Conservation (phyloP, 805 yeast species). For the Candida morakotiae region DNA sequence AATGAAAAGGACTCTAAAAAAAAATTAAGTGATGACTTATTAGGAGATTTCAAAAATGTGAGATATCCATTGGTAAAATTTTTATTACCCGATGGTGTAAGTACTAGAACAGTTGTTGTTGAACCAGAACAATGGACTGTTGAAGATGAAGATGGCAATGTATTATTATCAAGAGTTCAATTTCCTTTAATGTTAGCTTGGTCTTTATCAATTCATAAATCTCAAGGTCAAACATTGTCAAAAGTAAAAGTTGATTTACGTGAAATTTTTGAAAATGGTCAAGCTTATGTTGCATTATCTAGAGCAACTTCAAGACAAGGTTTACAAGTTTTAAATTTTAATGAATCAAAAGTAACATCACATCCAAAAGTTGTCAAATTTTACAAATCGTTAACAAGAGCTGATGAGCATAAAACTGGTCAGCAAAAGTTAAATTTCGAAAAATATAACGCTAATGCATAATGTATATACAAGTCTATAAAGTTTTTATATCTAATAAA, state of each 20-base stretch:
- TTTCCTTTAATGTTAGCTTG: conserved; percentile 90
- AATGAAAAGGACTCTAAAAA: conserved; percentile 28
- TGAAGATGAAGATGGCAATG: conserved; percentile 67
- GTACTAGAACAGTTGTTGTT: conserved; percentile 67
- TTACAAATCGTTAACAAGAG: conserved; percentile 44
- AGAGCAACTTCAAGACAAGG: conserved; percentile 85
- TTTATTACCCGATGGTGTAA: conserved; percentile 61
- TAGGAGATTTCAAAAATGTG: conserved; percentile 42
- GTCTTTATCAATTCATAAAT: conserved; percentile 93
- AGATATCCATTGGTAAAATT: conserved; percentile 77
- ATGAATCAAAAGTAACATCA: conserved; percentile 57
- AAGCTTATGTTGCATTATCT: conserved; percentile 92
- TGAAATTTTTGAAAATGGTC: conserved; percentile 83
- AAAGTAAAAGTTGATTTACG: conserved; percentile 88
- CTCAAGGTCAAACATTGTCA: conserved; percentile 84
- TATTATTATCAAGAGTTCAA: conserved; percentile 71
- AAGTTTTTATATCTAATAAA: neutral
- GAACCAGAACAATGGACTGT: conserved; percentile 80
- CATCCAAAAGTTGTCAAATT: conserved; percentile 69
- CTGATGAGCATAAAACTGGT: neutral
- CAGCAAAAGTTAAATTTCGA: conserved; percentile 5
- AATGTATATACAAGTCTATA: neutral
- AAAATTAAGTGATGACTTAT: conserved; percentile 48
- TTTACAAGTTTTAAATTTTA: conserved; percentile 74
- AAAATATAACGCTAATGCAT: neutral